Evolutionary conservation across 345 rosid species (phyloP).

Genomic region (Eucalyptus cladocalyx): DNA sequence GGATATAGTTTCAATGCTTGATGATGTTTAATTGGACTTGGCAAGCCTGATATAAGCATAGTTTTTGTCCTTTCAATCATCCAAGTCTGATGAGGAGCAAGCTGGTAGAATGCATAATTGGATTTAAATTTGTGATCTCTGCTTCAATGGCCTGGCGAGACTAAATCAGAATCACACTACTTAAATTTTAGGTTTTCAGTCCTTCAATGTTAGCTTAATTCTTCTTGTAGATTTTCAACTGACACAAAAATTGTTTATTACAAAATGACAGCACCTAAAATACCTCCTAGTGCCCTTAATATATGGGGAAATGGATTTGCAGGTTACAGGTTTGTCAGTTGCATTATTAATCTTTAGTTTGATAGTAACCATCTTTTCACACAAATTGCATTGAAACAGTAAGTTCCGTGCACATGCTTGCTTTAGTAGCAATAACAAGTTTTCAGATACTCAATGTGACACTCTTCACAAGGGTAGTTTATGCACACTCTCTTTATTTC

Average conservation of each 20-base stretch:
- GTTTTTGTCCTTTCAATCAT: not conserved
- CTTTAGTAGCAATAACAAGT: too few relatives aligned
- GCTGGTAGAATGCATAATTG: not conserved
- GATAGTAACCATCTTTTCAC: not conserved
- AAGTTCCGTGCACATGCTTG: too few relatives aligned
- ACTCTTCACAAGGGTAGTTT: constrained; percentile 88
- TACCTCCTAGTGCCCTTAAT: constrained; percentile 60
- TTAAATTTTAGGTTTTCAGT: too few relatives aligned
- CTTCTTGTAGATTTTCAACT: not conserved
- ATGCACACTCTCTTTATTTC: too few relatives aligned
- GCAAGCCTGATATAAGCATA: not conserved
- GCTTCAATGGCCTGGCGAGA: not conserved
- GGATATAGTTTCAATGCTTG: not conserved
- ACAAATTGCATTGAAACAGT: not conserved
- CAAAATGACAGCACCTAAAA: constrained; percentile 84
- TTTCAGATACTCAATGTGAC: too few relatives aligned
- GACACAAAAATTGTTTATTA: not conserved
- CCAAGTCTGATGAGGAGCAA: too few relatives aligned
- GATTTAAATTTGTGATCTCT: not conserved
- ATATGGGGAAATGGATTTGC: constrained; percentile 63
- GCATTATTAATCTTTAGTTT: not conserved
- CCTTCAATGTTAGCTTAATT: not conserved
- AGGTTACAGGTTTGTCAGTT: constrained; percentile 43
- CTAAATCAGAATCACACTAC: not conserved
- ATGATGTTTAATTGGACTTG: not conserved